Conservation (phyloP, 2,329 filamentous ascomycete species). For the Botrytis porri region DNA sequence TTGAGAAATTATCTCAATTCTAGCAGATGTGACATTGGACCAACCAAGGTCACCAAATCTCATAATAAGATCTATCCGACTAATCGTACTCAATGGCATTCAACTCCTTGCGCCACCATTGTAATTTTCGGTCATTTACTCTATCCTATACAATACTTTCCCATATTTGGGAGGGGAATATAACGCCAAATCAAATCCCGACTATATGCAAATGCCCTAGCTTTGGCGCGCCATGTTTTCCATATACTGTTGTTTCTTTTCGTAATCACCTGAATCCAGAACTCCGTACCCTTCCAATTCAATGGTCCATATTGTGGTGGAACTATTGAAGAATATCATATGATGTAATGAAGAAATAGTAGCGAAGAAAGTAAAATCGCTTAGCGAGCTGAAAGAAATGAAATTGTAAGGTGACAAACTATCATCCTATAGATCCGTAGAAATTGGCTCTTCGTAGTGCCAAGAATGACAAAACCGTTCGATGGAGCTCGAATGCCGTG, state of each 20-base stretch:
- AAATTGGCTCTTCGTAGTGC: not conserved
- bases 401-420: not conserved
- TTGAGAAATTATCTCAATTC: not conserved
- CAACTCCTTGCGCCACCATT: conserved; percentile 5
- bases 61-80: not conserved
- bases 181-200: conserved; percentile 16
- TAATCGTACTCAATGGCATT: not conserved
- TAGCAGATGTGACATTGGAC: not conserved
- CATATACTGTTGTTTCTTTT: not conserved
- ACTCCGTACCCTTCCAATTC: conserved; percentile 1
- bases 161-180: conserved; percentile 10
- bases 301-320: not conserved
- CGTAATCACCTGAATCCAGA: not conserved
- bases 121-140: not conserved
- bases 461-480: not conserved
- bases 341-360: conserved; percentile 3
- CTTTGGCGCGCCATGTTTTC: not conserved
- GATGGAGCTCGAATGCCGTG: not conserved
- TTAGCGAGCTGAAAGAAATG: not conserved
- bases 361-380: not conserved
- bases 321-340: not conserved
- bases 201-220: conserved; percentile 11
- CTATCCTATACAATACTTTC: conserved; percentile 9
- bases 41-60: not conserved
- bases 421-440: not conserved